Conservation (phyloP, 768 basidiomycete genomes). For the Tricholoma hemisulphureum region DNA sequence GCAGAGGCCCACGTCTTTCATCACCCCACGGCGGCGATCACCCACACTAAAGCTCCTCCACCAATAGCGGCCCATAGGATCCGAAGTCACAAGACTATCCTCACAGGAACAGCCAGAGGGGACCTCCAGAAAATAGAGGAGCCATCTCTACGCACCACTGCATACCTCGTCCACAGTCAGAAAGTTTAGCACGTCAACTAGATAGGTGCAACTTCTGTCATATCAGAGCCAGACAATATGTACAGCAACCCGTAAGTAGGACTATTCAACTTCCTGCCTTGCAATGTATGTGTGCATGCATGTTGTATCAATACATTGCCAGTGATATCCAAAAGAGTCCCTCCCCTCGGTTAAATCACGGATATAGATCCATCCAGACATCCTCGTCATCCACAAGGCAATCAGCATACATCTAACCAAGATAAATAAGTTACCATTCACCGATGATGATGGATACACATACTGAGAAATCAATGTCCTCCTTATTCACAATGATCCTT, state of each 20-base stretch:
- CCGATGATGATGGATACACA: background rate
- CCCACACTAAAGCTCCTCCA: background rate
- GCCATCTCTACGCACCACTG: background rate
- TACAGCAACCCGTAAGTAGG: no score
- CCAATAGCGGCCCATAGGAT: background rate
- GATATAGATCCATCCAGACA: slow-evolving; percentile 3
- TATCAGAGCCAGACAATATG: background rate
- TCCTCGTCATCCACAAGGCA: slow-evolving; percentile 14
- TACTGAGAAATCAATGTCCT: slow-evolving; percentile 15
- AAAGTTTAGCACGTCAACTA: background rate
- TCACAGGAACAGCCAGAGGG: background rate
- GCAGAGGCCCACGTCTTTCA: background rate
- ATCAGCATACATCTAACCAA: slow-evolving; percentile 14
- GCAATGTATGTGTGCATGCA: background rate
- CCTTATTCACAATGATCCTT: slow-evolving; percentile 11
- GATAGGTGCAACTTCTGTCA: background rate
- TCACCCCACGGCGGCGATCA: background rate
- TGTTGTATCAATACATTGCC: background rate
- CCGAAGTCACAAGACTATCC: background rate
- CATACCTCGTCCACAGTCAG: background rate
- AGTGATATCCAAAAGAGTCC: background rate
- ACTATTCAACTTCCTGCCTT: background rate
- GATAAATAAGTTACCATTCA: background rate
- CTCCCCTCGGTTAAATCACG: background rate
- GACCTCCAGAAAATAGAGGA: background rate